Conservation (phyloP, 306 rosid genomes). For the Trifolium repens region DNA sequence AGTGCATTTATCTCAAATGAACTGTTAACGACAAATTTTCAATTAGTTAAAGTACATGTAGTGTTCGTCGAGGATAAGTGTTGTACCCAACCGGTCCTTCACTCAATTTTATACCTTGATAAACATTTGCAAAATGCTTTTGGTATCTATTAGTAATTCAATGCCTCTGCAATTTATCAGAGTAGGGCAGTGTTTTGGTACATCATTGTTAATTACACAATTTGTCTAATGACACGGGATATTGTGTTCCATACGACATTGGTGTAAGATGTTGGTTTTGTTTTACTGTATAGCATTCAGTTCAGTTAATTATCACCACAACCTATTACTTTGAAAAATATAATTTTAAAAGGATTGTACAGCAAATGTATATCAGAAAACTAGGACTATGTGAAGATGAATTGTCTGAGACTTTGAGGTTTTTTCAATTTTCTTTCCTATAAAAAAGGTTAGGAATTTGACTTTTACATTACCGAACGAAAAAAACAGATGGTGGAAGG, state of each 20-base stretch:
- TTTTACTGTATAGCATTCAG: neutral
- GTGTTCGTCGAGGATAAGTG: neutral
- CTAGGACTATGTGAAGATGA: neutral
- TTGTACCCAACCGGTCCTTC: neutral
- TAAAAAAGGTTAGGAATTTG: neutral
- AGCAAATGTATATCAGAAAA: neutral
- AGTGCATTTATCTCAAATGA: slow-evolving; percentile 29
- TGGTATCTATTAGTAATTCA: neutral
- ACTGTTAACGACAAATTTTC: neutral
- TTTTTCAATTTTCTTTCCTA: neutral
- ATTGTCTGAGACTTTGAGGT: neutral
- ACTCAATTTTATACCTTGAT: neutral
- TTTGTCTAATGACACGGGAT: neutral
- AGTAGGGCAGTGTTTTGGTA: neutral
- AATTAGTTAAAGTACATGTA: neutral
- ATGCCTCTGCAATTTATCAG: neutral
- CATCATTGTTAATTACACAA: neutral
- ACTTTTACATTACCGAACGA: neutral
- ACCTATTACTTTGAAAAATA: neutral
- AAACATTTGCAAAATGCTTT: neutral
- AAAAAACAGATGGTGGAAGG: neutral
- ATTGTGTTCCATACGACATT: neutral
- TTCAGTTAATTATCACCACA: neutral
- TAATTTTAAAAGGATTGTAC: neutral
- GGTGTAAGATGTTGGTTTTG: neutral